phyloP scores from a whole-genome alignment of 768 basidiomycete genomes.

The Kwoniella bestiolae region DNA sequence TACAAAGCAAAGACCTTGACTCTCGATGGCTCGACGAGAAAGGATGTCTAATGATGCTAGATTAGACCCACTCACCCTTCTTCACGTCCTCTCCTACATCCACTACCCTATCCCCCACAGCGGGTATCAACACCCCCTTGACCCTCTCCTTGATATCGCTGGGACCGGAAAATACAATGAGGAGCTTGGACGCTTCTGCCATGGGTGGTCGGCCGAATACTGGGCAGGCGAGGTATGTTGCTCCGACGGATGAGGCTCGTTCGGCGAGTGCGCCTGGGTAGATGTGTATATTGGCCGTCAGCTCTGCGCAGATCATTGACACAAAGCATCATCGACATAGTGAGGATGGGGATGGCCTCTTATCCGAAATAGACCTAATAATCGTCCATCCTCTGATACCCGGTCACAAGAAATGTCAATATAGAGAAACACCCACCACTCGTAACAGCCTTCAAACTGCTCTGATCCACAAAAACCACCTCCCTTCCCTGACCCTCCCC shows the following conservation, averaged over 20 bases:
- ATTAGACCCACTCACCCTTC: no score
- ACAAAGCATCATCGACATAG: no score
- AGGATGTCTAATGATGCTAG: no score
- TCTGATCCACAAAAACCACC: constrained; percentile 37
- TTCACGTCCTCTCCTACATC: constrained; percentile 38
- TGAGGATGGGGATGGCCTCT: no score
- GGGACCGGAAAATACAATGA: constrained; percentile 27
- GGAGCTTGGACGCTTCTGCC: constrained; percentile 25
- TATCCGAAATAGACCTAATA: no score
- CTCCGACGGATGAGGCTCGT: constrained; percentile 20
- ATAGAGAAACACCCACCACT: constrained; percentile 17
- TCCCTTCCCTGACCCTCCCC: constrained; percentile 5
- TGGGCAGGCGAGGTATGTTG: constrained; percentile 28
- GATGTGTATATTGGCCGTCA: no score
- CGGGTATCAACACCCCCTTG: constrained; percentile 21
- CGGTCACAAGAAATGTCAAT: no score
- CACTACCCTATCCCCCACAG: constrained; percentile 24
- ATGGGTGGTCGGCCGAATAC: constrained; percentile 39
- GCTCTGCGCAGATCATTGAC: no score
- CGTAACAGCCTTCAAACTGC: constrained; percentile 32
- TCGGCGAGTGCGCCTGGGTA: constrained; percentile 28
- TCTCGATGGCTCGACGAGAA: no score
- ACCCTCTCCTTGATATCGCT: constrained; percentile 15
- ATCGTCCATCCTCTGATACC: no score
- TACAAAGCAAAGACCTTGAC: no score